phyloP scores from a whole-genome alignment of 441 rosid species.

The Jatropha podagrica region DNA sequence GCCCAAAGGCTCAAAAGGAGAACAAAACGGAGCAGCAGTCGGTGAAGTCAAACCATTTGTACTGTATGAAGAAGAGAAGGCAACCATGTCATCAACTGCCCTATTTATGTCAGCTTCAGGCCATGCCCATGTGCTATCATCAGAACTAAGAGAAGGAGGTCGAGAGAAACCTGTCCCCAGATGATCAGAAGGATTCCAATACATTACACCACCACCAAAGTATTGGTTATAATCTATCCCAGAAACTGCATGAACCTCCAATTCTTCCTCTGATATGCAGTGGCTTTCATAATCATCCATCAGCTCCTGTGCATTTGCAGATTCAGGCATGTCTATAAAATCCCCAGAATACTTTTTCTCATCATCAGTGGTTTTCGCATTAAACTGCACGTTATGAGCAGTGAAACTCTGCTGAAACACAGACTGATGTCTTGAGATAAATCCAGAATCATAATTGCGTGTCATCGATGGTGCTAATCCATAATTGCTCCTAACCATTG shows the following conservation, averaged over 20 bases:
- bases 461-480: slow-evolving; percentile 69
- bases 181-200: slow-evolving; percentile 95
- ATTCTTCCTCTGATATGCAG: slow-evolving; percentile 93
- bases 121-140: slow-evolving; percentile 98
- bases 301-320: slow-evolving; percentile 47
- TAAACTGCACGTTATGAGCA: slow-evolving; percentile 43
- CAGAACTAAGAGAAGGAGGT: slow-evolving; percentile 97
- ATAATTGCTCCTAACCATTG: slow-evolving; percentile 77
- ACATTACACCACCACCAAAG: slow-evolving; percentile 99
- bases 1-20: slow-evolving; percentile 83
- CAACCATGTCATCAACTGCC: slow-evolving; percentile 97
- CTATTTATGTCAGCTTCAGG: slow-evolving; percentile 97
- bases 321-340: slow-evolving; percentile 64
- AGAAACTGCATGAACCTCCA: slow-evolving; percentile 79
- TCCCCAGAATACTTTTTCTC: slow-evolving; percentile 60
- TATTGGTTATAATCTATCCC: slow-evolving; percentile 90
- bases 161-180: slow-evolving; percentile 89
- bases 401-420: slow-evolving; percentile 55
- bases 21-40: slow-evolving; percentile 85
- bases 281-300: slow-evolving; percentile 77
- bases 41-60: slow-evolving; percentile 96
- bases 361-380: slow-evolving; percentile 37
- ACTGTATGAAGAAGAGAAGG: slow-evolving; percentile 91
- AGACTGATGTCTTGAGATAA: slow-evolving; percentile 53
- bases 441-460: slow-evolving; percentile 75